phyloP scores from a whole-genome alignment of 2,329 filamentous ascomycete genomes.

The Xylaria hypoxylon region DNA sequence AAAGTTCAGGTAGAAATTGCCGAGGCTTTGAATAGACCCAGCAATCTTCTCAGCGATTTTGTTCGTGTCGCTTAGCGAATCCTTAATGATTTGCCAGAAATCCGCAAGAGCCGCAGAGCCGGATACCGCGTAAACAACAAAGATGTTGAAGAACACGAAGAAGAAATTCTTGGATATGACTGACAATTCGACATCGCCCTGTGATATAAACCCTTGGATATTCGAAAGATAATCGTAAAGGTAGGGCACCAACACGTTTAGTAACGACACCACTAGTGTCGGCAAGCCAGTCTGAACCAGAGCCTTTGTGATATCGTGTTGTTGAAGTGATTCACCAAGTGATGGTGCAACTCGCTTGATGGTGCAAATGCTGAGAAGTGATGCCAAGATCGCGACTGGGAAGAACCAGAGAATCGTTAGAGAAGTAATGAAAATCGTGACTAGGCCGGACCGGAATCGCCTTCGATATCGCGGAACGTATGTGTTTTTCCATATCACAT shows the following conservation, averaged over 20 bases:
- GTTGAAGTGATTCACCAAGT: constrained; percentile 74
- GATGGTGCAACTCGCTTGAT: constrained; percentile 78
- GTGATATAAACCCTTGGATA: constrained; percentile 93
- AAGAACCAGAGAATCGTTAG: constrained; percentile 90
- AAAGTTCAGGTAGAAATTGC: constrained; percentile 91
- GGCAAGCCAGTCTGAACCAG: constrained; percentile 90
- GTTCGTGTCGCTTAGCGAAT: constrained; percentile 82
- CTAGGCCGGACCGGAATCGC: constrained; percentile 81
- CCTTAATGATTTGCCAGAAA: constrained; percentile 77
- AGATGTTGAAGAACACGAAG: constrained; percentile 99
- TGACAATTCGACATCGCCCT: constrained; percentile 92
- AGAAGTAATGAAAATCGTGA: constrained; percentile 84
- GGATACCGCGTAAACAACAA: constrained; percentile 91
- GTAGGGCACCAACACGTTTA: constrained; percentile 92
- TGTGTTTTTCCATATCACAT: constrained; percentile 96
- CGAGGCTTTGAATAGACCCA: constrained; percentile 76
- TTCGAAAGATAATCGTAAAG: constrained; percentile 94
- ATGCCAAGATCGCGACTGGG: constrained; percentile 82
- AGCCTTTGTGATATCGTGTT: constrained; percentile 77
- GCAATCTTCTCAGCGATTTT: constrained; percentile 82
- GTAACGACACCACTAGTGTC: constrained; percentile 83
- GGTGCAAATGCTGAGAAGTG: constrained; percentile 82
- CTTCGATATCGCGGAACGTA: constrained; percentile 81
- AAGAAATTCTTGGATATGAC: constrained; percentile 99
- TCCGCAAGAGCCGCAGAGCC: constrained; percentile 77